Base-by-base conservation (phyloP, 371 early-diverging fungal species). In the Actinomucor elegans region DNA sequence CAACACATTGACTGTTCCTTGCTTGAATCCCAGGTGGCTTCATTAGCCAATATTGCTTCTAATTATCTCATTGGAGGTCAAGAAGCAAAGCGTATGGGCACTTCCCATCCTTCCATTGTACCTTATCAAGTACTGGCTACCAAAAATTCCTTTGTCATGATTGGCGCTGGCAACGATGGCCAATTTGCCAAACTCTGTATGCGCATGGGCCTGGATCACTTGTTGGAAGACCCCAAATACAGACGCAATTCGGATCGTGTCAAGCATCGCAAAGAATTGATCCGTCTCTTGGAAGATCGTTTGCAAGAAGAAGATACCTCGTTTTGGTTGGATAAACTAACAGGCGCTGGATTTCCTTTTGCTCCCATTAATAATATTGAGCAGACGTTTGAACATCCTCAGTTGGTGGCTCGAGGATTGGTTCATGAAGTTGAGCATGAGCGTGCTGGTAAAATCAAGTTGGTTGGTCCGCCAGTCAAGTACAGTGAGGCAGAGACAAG, bases 111-210 rank as follows among this genome's bases (percentile, higher is more conserved):
- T 2, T 88, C 93, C 1, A 94, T 96, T 41, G 97, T 93, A 2
- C 97, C 97, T 18, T 96, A 96, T 65, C 91, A 94, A 57, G 89
- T 85, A 6, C 85, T 94, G 31, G 78, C 81, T 1, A 94, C 93
- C n/a, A 77, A 70, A n/a, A 89, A 94, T 64, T 86, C 88, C 0
- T 78, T 82, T 67, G 84, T 96, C 28, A 88, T 94, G 75, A 74
- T 96, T 31, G 97, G 95, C 1, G 89, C 92, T 0, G 96, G 94
- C 2, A 94, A 93, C 64, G 91, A 96, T 56, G 66, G 74, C 4
- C 94, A 94, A 58, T 96, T 91, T 66, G 61, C 63, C 12, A 84
- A 84, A 12, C 71, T 93, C 1, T 85, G 85, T 55, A 52, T 64
- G 5, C 65, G 64, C 40, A 53, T 90, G 21, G 79, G 64, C 0